Conservation (phyloP, 73 alveolate species). For the Symbiodinium pilosum region DNA sequence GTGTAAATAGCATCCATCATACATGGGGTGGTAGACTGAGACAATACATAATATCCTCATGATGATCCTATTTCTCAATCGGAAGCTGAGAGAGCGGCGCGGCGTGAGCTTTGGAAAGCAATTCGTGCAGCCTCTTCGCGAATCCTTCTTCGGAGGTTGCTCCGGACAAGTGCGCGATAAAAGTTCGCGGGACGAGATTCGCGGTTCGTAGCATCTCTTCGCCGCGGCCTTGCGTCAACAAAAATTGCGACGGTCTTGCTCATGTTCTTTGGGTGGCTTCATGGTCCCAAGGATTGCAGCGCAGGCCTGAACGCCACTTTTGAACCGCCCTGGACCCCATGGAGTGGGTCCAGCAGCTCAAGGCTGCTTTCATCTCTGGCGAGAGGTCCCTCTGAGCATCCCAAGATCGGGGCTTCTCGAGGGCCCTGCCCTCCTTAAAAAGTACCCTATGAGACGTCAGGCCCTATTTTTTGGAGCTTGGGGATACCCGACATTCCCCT, state of each 20-base stretch:
- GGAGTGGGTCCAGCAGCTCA: background rate
- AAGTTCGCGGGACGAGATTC: background rate
- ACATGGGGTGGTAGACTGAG: no score
- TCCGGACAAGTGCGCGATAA: background rate
- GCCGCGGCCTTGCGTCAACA: background rate
- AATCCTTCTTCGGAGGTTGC: background rate
- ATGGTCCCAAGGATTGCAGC: background rate
- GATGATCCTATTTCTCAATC: no score
- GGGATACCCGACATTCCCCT: no score
- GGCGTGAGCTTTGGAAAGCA: background rate
- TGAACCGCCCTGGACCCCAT: background rate
- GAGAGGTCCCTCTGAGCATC: background rate
- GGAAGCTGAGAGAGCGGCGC: background rate
- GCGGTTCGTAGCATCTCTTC: background rate
- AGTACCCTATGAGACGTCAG: no score
- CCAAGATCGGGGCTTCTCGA: no score
- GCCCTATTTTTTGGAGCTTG: no score
- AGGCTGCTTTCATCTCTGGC: background rate
- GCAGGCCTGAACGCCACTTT: background rate
- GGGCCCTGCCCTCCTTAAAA: no score
- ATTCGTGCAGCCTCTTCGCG: background rate
- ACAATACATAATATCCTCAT: no score
- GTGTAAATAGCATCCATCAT: no score
- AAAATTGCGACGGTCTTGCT: background rate
- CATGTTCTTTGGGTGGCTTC: background rate